Conservation (phyloP, 169 alveolate species). For the Cyclospora cayetanensis region DNA sequence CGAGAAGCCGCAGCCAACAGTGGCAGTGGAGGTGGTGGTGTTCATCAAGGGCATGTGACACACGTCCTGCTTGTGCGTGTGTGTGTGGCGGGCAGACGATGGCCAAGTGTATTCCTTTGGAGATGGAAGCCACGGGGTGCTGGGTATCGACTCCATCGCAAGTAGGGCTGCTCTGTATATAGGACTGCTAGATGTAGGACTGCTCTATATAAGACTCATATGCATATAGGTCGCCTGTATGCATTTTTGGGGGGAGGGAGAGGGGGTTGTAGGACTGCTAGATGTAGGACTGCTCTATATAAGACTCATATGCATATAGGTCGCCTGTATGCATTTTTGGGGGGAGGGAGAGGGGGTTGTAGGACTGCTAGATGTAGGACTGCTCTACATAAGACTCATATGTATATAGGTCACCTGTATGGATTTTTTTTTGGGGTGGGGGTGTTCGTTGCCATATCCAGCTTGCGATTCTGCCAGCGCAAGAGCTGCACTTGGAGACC, state of each 20-base stretch:
- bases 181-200: too few relatives aligned
- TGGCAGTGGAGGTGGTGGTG: background rate
- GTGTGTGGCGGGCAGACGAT: slow-evolving; percentile 15
- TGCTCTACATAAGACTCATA: too few relatives aligned
- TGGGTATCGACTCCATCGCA: background rate
- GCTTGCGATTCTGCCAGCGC: background rate
- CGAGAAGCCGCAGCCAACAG: background rate
- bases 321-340: background rate
- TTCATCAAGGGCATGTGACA: background rate
- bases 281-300: too few relatives aligned
- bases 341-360: too few relatives aligned
- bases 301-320: background rate
- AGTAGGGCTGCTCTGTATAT: background rate
- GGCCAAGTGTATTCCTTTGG: slow-evolving; percentile 50
- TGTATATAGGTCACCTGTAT: background rate
- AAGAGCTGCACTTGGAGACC: too few relatives aligned
- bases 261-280: too few relatives aligned
- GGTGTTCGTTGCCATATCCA: background rate
- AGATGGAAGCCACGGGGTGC: slow-evolving; percentile 51
- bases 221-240: background rate
- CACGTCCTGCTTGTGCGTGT: background rate
- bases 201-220: too few relatives aligned
- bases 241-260: background rate
- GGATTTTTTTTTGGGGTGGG: background rate
- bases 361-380: too few relatives aligned